Conservation (phyloP, 257 asterid species). For the Solanum sejunctum region DNA sequence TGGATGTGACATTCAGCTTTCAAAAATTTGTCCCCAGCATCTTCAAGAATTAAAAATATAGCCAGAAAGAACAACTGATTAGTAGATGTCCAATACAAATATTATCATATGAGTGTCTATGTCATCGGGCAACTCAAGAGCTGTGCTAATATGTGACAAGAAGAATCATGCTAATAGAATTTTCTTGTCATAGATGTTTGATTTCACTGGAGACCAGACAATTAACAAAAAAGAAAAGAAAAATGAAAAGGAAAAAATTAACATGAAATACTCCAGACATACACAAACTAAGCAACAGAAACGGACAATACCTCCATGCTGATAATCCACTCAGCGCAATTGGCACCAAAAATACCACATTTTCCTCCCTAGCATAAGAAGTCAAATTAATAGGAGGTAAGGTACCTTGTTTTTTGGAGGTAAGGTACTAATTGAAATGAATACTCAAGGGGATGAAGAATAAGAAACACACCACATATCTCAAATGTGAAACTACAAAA, state of each 20-base stretch:
- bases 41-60: neutral
- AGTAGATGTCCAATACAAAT: neutral
- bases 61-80: neutral
- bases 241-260: neutral
- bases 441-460: neutral
- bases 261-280: neutral
- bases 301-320: slow-evolving; percentile 71
- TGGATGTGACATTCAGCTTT: neutral
- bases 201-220: neutral
- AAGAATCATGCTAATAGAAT: neutral
- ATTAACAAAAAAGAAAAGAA: neutral
- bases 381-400: slow-evolving; percentile 7
- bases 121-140: neutral
- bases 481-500: neutral
- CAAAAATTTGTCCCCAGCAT: neutral
- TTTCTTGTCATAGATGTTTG: neutral
- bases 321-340: slow-evolving; percentile 86
- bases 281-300: neutral
- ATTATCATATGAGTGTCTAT: neutral
- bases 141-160: neutral
- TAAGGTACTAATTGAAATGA: neutral
- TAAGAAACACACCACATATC: neutral
- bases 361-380: slow-evolving; percentile 56
- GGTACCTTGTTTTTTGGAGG: neutral
- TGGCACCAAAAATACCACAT: slow-evolving; percentile 94